Evolutionary conservation across 2,329 filamentous ascomycete genomes (phyloP).

Genomic region (Beauveria pseudobassiana): DNA sequence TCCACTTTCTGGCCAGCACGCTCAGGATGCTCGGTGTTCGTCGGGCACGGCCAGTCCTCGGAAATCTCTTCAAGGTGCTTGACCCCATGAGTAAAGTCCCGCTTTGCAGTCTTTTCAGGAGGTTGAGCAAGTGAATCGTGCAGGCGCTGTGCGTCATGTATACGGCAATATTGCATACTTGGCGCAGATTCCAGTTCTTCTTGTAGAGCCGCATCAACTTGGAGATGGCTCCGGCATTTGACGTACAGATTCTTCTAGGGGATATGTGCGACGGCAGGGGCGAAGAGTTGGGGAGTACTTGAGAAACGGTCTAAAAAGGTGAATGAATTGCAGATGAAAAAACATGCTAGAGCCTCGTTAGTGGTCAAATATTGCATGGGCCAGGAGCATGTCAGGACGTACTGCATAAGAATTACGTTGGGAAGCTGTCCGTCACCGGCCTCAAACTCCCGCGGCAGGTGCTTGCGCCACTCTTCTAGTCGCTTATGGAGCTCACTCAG

Average conservation of each 20-base stretch:
- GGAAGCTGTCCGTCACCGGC: slow-evolving; percentile 83
- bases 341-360: slow-evolving; percentile 65
- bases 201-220: slow-evolving; percentile 95
- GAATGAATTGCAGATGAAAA: slow-evolving; percentile 90
- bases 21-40: slow-evolving; percentile 80
- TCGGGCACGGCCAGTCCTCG: slow-evolving; percentile 86
- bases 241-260: slow-evolving; percentile 82
- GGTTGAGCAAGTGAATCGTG: slow-evolving; percentile 86
- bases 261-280: slow-evolving; percentile 83
- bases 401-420: slow-evolving; percentile 76
- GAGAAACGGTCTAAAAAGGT: slow-evolving; percentile 89
- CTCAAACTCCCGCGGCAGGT: slow-evolving; percentile 79
- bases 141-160: slow-evolving; percentile 94
- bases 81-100: slow-evolving; percentile 85
- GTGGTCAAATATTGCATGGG: slow-evolving; percentile 17
- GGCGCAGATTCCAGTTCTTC: slow-evolving; percentile 78
- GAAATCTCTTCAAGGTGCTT: slow-evolving; percentile 93
- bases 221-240: slow-evolving; percentile 81
- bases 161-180: slow-evolving; percentile 93
- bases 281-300: slow-evolving; percentile 75
- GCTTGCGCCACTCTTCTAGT: slow-evolving; percentile 81
- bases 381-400: slow-evolving; percentile 34
- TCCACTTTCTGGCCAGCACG: slow-evolving; percentile 82
- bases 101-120: slow-evolving; percentile 82
- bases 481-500: slow-evolving; percentile 85